Percentiles rank a stretch among this genome's conserved stretches.
Evolutionary conservation across 164 flowering plant species (phyloP).

Genomic region (Tetrastigma voinierianum): DNA sequence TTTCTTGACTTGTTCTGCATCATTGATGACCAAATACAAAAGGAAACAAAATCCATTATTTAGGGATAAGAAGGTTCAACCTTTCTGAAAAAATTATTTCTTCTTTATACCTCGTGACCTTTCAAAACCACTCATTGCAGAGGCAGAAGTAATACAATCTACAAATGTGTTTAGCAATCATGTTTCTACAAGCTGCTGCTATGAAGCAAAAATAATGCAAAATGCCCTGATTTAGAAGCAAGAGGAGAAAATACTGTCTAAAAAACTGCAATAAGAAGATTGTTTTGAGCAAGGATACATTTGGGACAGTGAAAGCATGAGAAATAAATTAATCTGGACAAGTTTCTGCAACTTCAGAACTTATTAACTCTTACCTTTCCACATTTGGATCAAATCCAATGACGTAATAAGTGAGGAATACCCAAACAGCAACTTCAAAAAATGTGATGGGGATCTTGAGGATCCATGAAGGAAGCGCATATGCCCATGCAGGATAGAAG

Average conservation of each 20-base stretch:
- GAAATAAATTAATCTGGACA: too few species aligned
- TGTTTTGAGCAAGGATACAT: too few species aligned
- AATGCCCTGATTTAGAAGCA: slow-evolving; percentile 28
- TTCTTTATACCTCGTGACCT: slow-evolving; percentile 24
- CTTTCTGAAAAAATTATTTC: background rate
- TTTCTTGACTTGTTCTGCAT: too few species aligned
- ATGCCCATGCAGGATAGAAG: slow-evolving; percentile 61
- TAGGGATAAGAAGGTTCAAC: background rate
- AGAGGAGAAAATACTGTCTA: slow-evolving; percentile 25
- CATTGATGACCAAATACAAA: background rate
- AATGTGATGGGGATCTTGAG: slow-evolving; percentile 53
- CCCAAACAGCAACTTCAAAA: slow-evolving; percentile 52
- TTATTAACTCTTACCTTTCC: slow-evolving; percentile 39
- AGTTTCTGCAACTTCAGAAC: too few species aligned
- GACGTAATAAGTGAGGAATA: slow-evolving; percentile 50
- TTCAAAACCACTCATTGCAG: slow-evolving; percentile 26
- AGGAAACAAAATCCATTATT: background rate
- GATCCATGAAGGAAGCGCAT: slow-evolving; percentile 54
- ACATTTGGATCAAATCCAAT: slow-evolving; percentile 58
- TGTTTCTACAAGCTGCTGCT: slow-evolving; percentile 18
- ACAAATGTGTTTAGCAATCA: slow-evolving; percentile 25
- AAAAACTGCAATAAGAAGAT: slow-evolving; percentile 21
- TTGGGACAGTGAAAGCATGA: too few species aligned
- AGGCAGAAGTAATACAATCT: slow-evolving; percentile 11
- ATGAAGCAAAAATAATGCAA: slow-evolving; percentile 23